Base-by-base conservation (phyloP, 768 basidiomycete species). In the Kondoa malvinella region DNA sequence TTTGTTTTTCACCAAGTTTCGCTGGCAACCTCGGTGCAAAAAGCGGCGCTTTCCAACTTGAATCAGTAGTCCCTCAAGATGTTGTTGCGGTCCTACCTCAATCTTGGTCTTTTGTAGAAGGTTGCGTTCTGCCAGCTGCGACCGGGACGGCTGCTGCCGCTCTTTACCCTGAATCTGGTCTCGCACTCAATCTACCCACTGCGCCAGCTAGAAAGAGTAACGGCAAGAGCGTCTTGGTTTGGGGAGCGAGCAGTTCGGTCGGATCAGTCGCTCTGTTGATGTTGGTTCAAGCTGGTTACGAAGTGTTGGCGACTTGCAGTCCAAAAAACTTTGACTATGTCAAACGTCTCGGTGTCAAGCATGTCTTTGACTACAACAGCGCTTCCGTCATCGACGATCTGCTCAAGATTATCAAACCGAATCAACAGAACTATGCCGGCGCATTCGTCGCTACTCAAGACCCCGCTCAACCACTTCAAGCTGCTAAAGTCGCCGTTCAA, bases 141-240 rank as follows among this genome's bases (percentile, higher is more conserved):
- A 70, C 83, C n/a, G 78, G 79, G 4, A 81, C 81, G 25, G 81
- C 82, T 17, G 80, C 80, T 34, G 75, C 80, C n/a, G 83, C 81
- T 1, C 70, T 85, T 25, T 84, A 82, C 73, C 77, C 73, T 31
- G 16, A 64, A 31, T 26, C 26, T 2, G 33, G 68, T 61, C 72
- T 72, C 50, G 61, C 30, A 0, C 63, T 74, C 3, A 63, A 67
- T n/a, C 57, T 40, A 29, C 65, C 66, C 34, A 8, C 71, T 8
- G 56, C 62, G 27, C 21, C 40, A 50, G 29, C 57, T 31, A 50
- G 66, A 1, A 30, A 34, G 0, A 50, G 64, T 3, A 66, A 65
- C 26, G 68, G 64, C 59, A 67, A 71, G 56, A 21, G 57, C 0
- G 34, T 72, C 34, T 64, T 74, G 32, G 64, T 74, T 1, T 74